Evolutionary conservation across 345 rosid genomes (phyloP), one percentile per base, ranked within the genome.

Genomic region (Syzygium jambos): DNA sequence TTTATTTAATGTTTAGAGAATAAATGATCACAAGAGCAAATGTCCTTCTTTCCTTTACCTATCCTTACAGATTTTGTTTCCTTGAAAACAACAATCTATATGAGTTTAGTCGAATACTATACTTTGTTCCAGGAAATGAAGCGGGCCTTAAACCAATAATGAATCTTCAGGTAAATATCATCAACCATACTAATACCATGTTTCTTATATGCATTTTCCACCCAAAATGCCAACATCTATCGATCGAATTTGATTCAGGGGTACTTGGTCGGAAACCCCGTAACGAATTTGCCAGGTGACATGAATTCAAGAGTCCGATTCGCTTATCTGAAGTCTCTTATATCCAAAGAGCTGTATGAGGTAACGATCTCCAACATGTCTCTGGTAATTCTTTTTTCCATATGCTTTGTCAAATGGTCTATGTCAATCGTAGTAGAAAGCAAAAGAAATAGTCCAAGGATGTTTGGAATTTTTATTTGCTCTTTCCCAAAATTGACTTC

Each of bases 191-290:
- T 34, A 68, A 34, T 68, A 34, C 46, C 46, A 30, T 68, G 78
- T 29, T 34, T 68, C 78, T 30, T 34, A 34, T 16, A 17, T 34
- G 46, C 78, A 34, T 16, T 30, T 68, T 68, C 43, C 25, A 0
- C 38, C 0, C 5, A 68, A 68, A 68, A 68, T 68, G 78, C 46
- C 23, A 5, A 0, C 11, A 84, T 68, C 34, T 30, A 68, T 22
- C 0, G 1, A 6, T 14, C 6, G 7, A 51, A 25, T 52, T 84
- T 13, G 84, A 85, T 84, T 15, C 53, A 91, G 91, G 92, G 92
- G 38, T 91, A 91, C 87, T 82, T 87, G n/a, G 30, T 88, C 29
- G 90, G 92, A 22, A 90, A 91, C 83, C 91, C 92, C 6, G 87
- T 52, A 80, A 91, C 92, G 17, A 77, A 85, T 86, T 1, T 9